These are phyloP conservation scores for Cucumis melo DNA, from an alignment of 306 rosid genomes.

Conservation along the genomic window DNA sequence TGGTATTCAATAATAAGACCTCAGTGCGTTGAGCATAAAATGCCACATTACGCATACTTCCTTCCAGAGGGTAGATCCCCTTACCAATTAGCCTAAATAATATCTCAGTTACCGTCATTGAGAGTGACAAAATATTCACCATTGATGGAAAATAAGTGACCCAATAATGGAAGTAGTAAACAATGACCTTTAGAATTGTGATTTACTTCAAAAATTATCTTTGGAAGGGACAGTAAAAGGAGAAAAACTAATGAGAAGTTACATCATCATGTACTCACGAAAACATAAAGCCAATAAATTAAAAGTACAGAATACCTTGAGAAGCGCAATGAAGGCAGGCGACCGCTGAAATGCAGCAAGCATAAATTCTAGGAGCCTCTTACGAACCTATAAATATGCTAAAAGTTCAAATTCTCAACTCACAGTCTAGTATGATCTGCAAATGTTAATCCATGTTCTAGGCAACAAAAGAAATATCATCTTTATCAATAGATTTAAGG, in stretches of 20 bases:
- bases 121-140: neutral
- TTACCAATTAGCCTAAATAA: neutral
- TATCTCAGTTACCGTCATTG: neutral
- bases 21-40: neutral
- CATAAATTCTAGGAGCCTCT: slow-evolving; percentile 76
- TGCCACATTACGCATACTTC: neutral
- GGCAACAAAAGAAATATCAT: neutral
- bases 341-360: slow-evolving; percentile 79
- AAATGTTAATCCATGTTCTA: neutral
- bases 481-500: neutral
- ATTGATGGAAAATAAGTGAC: neutral
- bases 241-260: neutral
- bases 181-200: neutral
- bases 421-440: neutral
- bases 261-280: neutral
- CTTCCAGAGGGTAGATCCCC: neutral
- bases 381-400: slow-evolving; percentile 48
- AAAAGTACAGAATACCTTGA: slow-evolving; percentile 46
- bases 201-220: neutral
- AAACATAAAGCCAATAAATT: neutral
- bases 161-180: neutral
- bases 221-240: neutral
- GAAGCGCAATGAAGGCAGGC: slow-evolving; percentile 69
- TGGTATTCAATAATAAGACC: neutral
- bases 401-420: neutral